phyloP scores from a whole-genome alignment of 305 asterid species.

The Withania somnifera region DNA sequence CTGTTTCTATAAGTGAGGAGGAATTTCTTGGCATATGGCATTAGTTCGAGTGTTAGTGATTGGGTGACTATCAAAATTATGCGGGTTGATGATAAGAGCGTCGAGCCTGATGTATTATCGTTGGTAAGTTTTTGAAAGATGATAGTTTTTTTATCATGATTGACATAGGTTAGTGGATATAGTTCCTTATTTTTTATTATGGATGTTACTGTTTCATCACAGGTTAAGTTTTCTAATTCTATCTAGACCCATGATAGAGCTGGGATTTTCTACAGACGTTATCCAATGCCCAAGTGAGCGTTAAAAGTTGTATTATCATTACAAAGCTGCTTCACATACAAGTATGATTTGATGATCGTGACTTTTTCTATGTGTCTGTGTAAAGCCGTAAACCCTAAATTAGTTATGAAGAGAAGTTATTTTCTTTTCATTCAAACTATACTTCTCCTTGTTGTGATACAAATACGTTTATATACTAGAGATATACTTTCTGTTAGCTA shows the following conservation, averaged over 20 bases:
- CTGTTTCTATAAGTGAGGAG: slow-evolving; percentile 58
- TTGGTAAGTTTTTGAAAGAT: slow-evolving; percentile 82
- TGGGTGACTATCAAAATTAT: slow-evolving; percentile 84
- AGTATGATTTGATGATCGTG: not conserved
- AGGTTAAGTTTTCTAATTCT: slow-evolving; percentile 71
- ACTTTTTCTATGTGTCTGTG: not conserved
- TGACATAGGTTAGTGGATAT: not conserved
- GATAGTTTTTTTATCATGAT: no score
- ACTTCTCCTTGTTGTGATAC: no score
- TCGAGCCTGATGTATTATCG: slow-evolving; percentile 55
- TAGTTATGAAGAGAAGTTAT: no score
- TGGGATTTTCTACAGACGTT: slow-evolving; percentile 91
- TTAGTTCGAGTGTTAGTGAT: slow-evolving; percentile 90
- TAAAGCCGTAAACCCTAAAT: no score
- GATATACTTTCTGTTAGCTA: no score
- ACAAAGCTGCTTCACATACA: not conserved
- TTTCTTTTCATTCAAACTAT: no score
- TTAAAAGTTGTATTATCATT: not conserved
- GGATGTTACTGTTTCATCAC: not conserved
- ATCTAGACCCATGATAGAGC: slow-evolving; percentile 84
- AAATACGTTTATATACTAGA: no score
- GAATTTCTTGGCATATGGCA: slow-evolving; percentile 72
- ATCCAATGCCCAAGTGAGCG: slow-evolving; percentile 75
- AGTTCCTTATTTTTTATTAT: no score
- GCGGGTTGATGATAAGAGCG: slow-evolving; percentile 50